A percentile compares a stretch with the other conserved stretches of the same genome.
Evolutionary conservation across 768 basidiomycete genomes (phyloP).

Genomic region (Cantharellus anzutake): DNA sequence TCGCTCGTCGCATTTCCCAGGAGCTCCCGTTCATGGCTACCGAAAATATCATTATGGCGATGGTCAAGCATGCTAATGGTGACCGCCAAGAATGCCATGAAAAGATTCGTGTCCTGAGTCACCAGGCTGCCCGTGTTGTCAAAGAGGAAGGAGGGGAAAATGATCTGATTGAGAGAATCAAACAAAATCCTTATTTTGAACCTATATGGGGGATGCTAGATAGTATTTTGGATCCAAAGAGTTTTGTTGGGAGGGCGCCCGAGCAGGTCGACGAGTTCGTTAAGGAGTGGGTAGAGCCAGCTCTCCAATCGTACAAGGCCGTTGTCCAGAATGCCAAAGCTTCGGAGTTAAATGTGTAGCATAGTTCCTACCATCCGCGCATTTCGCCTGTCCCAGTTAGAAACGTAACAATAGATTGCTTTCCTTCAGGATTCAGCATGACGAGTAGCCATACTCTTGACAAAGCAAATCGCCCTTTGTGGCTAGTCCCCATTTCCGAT

Average conservation of each 20-base stretch:
- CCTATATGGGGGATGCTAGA: conserved; percentile 71
- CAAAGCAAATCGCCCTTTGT: too few species aligned
- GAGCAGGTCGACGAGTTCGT: conserved; percentile 87
- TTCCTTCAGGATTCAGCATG: too few species aligned
- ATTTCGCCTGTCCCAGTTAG: too few species aligned
- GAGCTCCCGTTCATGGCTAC: conserved; percentile 99
- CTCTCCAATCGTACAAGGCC: conserved; percentile 28
- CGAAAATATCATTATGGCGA: conserved; percentile 98
- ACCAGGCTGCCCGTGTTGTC: conserved; percentile 86
- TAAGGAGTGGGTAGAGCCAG: conserved; percentile 74
- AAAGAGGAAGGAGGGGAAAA: conserved; percentile 90
- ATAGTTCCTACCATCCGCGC: too few species aligned
- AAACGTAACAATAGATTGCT: too few species aligned
- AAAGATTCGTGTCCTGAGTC: conserved; percentile 68
- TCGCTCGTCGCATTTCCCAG: conserved; percentile 75
- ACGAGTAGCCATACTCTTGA: too few species aligned
- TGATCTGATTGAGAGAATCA: conserved; percentile 81
- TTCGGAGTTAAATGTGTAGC: conserved; percentile 22
- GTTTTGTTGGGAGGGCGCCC: conserved; percentile 85
- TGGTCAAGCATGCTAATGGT: conserved; percentile 74
- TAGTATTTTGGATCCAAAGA: conserved; percentile 58
- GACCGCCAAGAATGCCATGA: conserved; percentile 96
- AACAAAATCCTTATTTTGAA: conserved; percentile 68
- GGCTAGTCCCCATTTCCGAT: too few species aligned
- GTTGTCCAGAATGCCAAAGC: conserved; percentile 18